These are phyloP conservation scores for Nissolia schottii DNA, from an alignment of 306 rosid species.

Conservation along the genomic window DNA sequence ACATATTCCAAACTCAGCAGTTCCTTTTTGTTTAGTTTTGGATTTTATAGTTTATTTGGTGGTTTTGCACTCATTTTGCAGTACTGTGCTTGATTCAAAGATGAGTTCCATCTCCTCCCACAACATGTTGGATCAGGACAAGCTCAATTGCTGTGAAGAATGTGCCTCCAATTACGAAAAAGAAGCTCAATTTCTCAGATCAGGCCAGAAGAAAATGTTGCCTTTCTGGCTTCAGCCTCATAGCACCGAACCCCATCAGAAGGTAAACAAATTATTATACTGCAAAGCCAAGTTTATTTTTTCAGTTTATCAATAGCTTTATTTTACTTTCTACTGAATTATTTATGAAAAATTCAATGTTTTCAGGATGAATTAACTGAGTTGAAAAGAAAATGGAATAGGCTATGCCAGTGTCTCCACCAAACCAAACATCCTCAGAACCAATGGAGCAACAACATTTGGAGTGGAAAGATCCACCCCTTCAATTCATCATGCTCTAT, in stretches of 20 bases:
- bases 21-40: not conserved
- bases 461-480: constrained; percentile 34
- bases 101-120: constrained; percentile 37
- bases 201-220: constrained; percentile 51
- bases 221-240: constrained; percentile 84
- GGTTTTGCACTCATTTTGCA: constrained; percentile 27
- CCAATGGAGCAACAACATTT: constrained; percentile 28
- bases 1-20: not conserved
- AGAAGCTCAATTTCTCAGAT: constrained; percentile 51
- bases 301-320: no score
- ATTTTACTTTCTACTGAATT: not conserved
- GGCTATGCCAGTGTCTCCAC: constrained; percentile 55
- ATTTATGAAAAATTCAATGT: not conserved
- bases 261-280: constrained; percentile 36
- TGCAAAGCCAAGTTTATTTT: not conserved
- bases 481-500: constrained; percentile 48
- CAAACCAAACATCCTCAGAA: constrained; percentile 43
- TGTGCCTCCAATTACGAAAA: constrained; percentile 62
- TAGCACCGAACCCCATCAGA: constrained; percentile 40
- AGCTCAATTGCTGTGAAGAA: constrained; percentile 55
- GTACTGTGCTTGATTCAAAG: constrained; percentile 59
- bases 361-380: constrained; percentile 51
- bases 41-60: not conserved
- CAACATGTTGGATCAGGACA: constrained; percentile 38
- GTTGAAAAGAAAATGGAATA: constrained; percentile 64